Percentiles rank a stretch among this genome's conserved stretches.
phyloP scores from a whole-genome alignment of 2,329 filamentous ascomycete species.

The Fusarium sublunatum region DNA sequence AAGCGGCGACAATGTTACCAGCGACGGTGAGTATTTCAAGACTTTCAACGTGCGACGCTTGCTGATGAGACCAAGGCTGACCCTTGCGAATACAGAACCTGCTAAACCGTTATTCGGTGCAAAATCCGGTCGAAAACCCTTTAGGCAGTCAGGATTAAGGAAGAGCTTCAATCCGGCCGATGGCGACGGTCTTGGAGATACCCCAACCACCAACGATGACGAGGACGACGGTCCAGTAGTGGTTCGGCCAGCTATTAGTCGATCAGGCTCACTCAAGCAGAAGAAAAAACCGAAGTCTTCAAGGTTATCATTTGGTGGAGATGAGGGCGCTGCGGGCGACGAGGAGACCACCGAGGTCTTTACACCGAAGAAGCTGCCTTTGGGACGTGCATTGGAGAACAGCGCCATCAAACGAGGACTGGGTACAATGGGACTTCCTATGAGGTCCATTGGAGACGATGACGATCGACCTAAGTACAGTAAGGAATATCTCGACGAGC shows the following conservation, averaged over 20 bases:
- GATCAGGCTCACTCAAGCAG: slow-evolving; percentile 63
- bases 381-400: slow-evolving; percentile 74
- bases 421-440: slow-evolving; percentile 62
- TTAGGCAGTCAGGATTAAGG: slow-evolving; percentile 68
- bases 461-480: slow-evolving; percentile 83
- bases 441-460: slow-evolving; percentile 68
- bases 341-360: slow-evolving; percentile 63
- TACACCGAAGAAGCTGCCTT: slow-evolving; percentile 73
- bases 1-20: slow-evolving; percentile 44
- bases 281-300: slow-evolving; percentile 75
- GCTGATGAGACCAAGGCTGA: slow-evolving; percentile 54
- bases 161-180: slow-evolving; percentile 64
- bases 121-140: slow-evolving; percentile 63
- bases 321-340: slow-evolving; percentile 61
- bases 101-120: slow-evolving; percentile 54
- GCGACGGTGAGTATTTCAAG: slow-evolving; percentile 53
- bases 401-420: slow-evolving; percentile 69
- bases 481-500: slow-evolving; percentile 85
- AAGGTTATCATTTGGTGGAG: slow-evolving; percentile 80
- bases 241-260: slow-evolving; percentile 60
- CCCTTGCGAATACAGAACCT: slow-evolving; percentile 46
- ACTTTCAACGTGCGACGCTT: slow-evolving; percentile 39
- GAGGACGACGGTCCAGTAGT: slow-evolving; percentile 61
- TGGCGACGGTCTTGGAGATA: slow-evolving; percentile 45
- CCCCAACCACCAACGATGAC: slow-evolving; percentile 52